These are phyloP conservation scores for Kwoniella bestiolae DNA, from an alignment of 768 basidiomycete species.

Conservation along the genomic window DNA sequence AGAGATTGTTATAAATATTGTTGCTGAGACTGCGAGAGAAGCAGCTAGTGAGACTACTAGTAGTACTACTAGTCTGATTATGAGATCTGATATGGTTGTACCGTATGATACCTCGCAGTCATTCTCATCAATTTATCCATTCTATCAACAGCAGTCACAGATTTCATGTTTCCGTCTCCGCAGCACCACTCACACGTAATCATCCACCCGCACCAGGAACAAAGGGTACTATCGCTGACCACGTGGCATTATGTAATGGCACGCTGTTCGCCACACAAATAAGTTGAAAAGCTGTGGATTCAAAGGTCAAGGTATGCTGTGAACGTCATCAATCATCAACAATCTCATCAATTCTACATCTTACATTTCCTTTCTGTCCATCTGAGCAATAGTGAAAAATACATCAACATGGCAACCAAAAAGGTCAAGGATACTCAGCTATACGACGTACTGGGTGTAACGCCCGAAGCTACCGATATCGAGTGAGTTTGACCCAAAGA, in stretches of 20 bases:
- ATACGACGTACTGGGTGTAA: conserved; percentile 57
- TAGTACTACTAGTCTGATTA: not conserved
- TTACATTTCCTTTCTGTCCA: not conserved
- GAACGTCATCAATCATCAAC: conserved; percentile 10
- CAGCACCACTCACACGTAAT: not conserved
- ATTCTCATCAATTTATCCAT: not conserved
- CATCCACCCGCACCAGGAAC: too few species aligned
- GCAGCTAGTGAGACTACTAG: not conserved
- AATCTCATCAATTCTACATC: not conserved
- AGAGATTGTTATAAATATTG: not conserved
- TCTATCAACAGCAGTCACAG: not conserved
- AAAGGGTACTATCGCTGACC: not conserved
- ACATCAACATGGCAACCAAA: conserved; percentile 29
- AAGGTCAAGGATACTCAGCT: conserved; percentile 56
- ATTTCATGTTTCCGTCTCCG: not conserved
- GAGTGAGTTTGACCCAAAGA: conserved; percentile 37
- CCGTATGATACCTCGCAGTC: not conserved
- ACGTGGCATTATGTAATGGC: not conserved
- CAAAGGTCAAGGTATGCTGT: not conserved
- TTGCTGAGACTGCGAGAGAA: not conserved
- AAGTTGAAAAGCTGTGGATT: conserved; percentile 6
- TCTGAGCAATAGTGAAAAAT: not conserved
- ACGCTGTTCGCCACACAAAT: not conserved
- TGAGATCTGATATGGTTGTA: not conserved
- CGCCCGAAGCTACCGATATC: conserved; percentile 55